Percentiles rank a stretch among this genome's conserved stretches.
These are phyloP conservation scores for Neophaeococcomyces aloes DNA, from an alignment of 2,329 filamentous ascomycete species.

Conservation along the genomic window DNA sequence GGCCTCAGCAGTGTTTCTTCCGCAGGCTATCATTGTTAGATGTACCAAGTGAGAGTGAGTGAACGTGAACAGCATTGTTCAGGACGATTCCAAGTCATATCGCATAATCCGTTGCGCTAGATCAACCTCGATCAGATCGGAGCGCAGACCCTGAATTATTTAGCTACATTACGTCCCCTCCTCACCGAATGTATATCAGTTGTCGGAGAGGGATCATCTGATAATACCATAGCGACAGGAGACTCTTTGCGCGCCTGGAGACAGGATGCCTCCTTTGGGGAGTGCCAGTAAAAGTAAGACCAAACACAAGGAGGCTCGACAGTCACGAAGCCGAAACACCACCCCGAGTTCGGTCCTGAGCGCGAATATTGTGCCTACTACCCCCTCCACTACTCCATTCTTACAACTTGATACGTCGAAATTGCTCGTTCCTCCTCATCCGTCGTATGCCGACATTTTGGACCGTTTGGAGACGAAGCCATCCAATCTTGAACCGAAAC, in stretches of 20 bases:
- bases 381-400: conserved; percentile 37
- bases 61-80: too few relatives aligned
- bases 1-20: too few relatives aligned
- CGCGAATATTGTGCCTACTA: conserved; percentile 30
- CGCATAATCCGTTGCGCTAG: too few relatives aligned
- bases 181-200: too few relatives aligned
- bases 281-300: conserved; percentile 41
- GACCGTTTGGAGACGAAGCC: conserved; percentile 42
- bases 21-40: too few relatives aligned
- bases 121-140: too few relatives aligned
- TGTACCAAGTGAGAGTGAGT: too few relatives aligned
- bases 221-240: not conserved
- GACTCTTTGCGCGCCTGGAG: not conserved
- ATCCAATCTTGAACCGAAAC: conserved; percentile 38
- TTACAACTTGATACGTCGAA: conserved; percentile 43
- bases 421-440: conserved; percentile 37
- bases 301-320: conserved; percentile 43
- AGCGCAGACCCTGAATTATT: too few relatives aligned
- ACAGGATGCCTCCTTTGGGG: conserved; percentile 30
- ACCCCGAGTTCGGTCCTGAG: conserved; percentile 49
- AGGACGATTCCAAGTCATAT: too few relatives aligned
- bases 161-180: too few relatives aligned
- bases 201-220: too few relatives aligned
- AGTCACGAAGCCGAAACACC: conserved; percentile 52
- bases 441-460: conserved; percentile 49